Base-by-base conservation (phyloP, 306 rosid species). In the Mucuna pruriens region DNA sequence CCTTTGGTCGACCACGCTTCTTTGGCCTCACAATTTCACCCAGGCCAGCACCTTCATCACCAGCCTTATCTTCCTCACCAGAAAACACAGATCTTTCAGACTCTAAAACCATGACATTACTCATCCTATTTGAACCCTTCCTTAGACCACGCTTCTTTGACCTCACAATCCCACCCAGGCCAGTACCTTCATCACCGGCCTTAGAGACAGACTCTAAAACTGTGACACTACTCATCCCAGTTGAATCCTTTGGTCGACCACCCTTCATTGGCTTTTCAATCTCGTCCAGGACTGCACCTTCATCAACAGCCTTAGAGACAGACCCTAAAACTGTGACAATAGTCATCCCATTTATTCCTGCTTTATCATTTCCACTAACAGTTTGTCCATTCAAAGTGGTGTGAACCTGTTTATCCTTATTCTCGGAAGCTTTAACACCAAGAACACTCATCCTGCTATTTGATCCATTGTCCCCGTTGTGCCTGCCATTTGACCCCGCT, bases 401-500 rank as follows among this genome's bases (percentile, higher is more conserved):
- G 78, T 51, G 25, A 75, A 60, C 44, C 55, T 49, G 80, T 38
- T 65, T 83, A 51, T 78, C 73, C 79, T 80, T 77, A 66, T 70
- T 63, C 62, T 64, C 70, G 26, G 86, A 74, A 62, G 3, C 13
- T 0, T 54, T 13, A 78, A 33, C 79, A 48, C 80, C 89, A 22
- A 57, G 33, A 57, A 57, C 64, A 57, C 10, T 23, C 64, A 54
- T 54, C 29, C 20, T 54, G 13, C 29, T 9, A 20, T 19, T 23
- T 54, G 61, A 54, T 54, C 26, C 61, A 19, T 1, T 23, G 13
- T 23, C n/a, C 33, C 64, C 64, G 7, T 57, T 26, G 13, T 57
- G 64, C 33, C 33, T 83, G 58, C 78, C 66, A 57, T 38, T 80
- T 57, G 73, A 74, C 48, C 9, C 68, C 0, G 40, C 26, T 16